Conservation (phyloP, 305 asterid genomes). For the Fraxinus angustifolia region DNA sequence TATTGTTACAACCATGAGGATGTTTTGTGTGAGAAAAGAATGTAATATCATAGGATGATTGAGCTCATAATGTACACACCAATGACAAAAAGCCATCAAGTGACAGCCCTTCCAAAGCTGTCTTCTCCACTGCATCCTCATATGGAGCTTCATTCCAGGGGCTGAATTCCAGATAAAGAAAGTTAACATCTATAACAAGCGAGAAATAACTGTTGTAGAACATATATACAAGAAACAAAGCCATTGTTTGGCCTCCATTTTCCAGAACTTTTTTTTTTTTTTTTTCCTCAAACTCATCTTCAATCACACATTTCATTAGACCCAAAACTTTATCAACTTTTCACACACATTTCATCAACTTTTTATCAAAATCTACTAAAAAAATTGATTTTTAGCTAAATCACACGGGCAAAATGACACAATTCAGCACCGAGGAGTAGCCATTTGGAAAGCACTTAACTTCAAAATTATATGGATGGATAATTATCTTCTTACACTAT, state of each 20-base stretch:
- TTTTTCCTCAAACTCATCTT: neutral
- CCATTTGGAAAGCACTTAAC: neutral
- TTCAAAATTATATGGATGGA: neutral
- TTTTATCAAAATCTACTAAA: neutral
- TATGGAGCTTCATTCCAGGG: constrained; percentile 94
- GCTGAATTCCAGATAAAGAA: constrained; percentile 38
- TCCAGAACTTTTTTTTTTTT: neutral
- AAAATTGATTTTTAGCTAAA: neutral
- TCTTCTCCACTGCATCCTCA: constrained; percentile 76
- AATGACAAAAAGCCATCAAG: constrained; percentile 77
- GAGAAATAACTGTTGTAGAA: constrained; percentile 15
- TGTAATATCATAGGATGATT: neutral
- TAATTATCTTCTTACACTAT: constrained; percentile 5
- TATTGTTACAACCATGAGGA: neutral
- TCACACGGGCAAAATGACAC: neutral
- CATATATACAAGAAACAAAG: neutral
- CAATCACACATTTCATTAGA: neutral
- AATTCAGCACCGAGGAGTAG: neutral
- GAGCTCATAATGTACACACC: constrained; percentile 44
- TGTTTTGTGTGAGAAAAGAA: neutral
- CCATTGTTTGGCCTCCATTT: neutral
- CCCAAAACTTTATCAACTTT: neutral
- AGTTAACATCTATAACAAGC: constrained; percentile 18
- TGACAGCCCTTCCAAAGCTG: constrained; percentile 81
- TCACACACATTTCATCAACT: neutral